Evolutionary conservation across 2,329 filamentous ascomycete genomes (phyloP).

Genomic region (Balansia obtecta): DNA sequence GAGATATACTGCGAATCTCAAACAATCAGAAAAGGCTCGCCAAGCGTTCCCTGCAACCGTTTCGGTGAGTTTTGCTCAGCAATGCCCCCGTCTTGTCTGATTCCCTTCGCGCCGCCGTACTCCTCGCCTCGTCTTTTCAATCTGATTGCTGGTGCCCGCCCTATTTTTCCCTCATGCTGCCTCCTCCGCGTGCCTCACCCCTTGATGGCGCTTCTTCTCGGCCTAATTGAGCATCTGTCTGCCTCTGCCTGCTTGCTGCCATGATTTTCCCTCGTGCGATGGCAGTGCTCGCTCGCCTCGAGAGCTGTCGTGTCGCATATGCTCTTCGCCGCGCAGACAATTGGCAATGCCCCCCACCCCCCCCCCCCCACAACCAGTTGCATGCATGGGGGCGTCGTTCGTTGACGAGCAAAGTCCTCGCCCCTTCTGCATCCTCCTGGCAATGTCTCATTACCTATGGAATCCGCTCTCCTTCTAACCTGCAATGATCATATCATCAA

Average conservation of each 20-base stretch:
- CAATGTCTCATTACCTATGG: slow-evolving; percentile 5
- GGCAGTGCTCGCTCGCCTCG: slow-evolving; percentile 2
- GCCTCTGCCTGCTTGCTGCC: slow-evolving; percentile 3
- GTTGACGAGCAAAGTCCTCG: not conserved
- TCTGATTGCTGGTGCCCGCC: slow-evolving; percentile 7
- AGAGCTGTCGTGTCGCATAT: slow-evolving; percentile 5
- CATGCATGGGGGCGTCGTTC: not conserved
- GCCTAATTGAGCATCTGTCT: slow-evolving; percentile 1
- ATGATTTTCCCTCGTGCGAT: slow-evolving; percentile 1
- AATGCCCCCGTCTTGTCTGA: slow-evolving; percentile 1
- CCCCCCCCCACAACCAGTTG: not conserved
- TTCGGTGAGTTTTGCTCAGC: slow-evolving; percentile 3
- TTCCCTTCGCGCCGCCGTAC: slow-evolving; percentile 2
- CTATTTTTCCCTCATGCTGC: slow-evolving; percentile 4
- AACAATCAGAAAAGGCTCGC: not conserved
- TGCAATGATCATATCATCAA: not conserved
- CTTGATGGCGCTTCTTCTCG: not conserved
- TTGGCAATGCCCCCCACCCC: too few species aligned
- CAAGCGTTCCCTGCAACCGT: not conserved
- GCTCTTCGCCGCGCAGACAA: slow-evolving; percentile 2
- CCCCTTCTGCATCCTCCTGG: slow-evolving; percentile 1
- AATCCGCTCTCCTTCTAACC: not conserved
- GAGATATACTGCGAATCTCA: not conserved
- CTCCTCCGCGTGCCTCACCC: not conserved
- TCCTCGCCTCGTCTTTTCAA: slow-evolving; percentile 5